Conservation (phyloP, 371 early-diverging fungal species). For the Saksenaea oblongispora region DNA sequence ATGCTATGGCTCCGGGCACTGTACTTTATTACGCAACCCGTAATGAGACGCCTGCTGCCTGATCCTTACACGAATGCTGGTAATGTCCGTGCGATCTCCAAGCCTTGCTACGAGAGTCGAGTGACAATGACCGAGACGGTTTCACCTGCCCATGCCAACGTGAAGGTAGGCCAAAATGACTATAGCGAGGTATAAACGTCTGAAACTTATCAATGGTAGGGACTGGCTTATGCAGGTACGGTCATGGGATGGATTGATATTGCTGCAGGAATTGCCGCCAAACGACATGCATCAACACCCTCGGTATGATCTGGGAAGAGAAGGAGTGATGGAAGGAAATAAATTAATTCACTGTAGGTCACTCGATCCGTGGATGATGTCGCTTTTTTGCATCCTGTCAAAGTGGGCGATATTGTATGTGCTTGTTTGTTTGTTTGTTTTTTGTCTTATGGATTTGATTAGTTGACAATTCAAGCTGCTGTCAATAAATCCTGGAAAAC, state of each 20-base stretch:
- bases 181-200: neutral
- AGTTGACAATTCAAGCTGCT: conserved; percentile 61
- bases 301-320: conserved; percentile 32
- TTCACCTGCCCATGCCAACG: conserved; percentile 47
- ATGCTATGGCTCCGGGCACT: conserved; percentile 34
- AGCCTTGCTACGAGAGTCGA: conserved; percentile 39
- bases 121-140: conserved; percentile 60
- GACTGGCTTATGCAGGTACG: conserved; percentile 60
- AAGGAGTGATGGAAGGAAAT: neutral
- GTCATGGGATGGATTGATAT: conserved; percentile 76
- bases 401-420: conserved; percentile 64
- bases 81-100: conserved; percentile 35
- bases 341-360: conserved; percentile 36
- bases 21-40: conserved; percentile 31
- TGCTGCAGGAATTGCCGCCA: conserved; percentile 72
- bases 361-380: conserved; percentile 69
- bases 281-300: conserved; percentile 62
- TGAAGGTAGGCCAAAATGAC: conserved; percentile 23
- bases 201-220: conserved; percentile 21
- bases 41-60: conserved; percentile 39
- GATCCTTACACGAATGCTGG: conserved; percentile 50
- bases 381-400: conserved; percentile 70
- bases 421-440: too few species aligned
- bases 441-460: neutral
- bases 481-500: conserved; percentile 77